Evolutionary conservation across 2,329 filamentous ascomycete species (phyloP).

Genomic region (Alternaria sp.): DNA sequence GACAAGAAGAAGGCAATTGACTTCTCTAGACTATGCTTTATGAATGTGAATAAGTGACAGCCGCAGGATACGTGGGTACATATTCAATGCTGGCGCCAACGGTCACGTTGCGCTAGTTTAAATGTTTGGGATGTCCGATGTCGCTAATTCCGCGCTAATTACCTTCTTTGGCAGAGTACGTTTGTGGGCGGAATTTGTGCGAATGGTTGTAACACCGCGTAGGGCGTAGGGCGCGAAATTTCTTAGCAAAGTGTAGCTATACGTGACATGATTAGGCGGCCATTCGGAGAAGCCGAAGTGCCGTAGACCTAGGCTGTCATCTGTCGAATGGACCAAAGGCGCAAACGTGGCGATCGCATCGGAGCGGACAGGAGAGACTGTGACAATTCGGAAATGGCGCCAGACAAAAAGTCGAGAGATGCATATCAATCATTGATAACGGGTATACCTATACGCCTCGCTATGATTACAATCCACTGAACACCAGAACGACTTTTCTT

Average conservation of each 20-base stretch:
- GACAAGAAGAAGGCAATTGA: not conserved
- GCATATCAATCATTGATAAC: not conserved
- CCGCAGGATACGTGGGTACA: not conserved
- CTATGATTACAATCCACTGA: not conserved
- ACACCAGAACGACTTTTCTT: not conserved
- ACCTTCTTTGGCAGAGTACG: not conserved
- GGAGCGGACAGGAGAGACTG: not conserved
- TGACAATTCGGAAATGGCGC: not conserved
- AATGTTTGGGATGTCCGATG: not conserved
- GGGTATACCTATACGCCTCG: slow-evolving; percentile 18
- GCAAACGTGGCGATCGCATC: not conserved
- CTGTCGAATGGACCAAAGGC: not conserved
- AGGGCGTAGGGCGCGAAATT: slow-evolving; percentile 4
- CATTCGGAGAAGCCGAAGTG: not conserved
- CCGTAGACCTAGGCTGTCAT: not conserved
- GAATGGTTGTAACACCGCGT: not conserved
- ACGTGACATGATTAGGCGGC: not conserved
- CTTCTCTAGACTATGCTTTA: not conserved
- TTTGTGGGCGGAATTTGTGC: not conserved
- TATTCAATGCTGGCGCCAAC: not conserved
- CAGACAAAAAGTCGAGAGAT: not conserved
- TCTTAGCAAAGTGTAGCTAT: not conserved
- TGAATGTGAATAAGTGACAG: not conserved
- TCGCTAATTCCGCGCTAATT: slow-evolving; percentile 25
- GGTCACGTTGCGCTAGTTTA: not conserved